A percentile compares a stretch with the other conserved stretches of the same genome.
These are phyloP conservation scores for Colletotrichum scovillei DNA, from an alignment of 2,329 filamentous ascomycete species.

Conservation along the genomic window DNA sequence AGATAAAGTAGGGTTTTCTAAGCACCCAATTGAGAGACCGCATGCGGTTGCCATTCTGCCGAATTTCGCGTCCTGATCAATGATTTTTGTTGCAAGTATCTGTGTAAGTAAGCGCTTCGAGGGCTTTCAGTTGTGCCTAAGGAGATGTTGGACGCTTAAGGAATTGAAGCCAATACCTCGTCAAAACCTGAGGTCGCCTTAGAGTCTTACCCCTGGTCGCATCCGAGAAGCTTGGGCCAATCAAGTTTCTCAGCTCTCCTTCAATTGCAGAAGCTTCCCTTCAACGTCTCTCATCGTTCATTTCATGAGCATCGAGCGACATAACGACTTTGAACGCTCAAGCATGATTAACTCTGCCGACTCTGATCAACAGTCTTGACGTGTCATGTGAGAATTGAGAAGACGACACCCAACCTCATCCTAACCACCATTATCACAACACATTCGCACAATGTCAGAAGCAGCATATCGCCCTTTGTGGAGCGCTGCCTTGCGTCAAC, in stretches of 20 bases:
- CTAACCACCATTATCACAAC: neutral
- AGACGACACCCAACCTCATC: neutral
- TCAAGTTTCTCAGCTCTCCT: neutral
- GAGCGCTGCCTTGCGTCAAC: neutral
- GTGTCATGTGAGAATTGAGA: neutral
- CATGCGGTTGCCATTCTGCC: neutral
- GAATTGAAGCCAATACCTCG: neutral
- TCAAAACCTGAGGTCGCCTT: neutral
- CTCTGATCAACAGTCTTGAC: neutral
- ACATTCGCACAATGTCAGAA: conserved; percentile 4
- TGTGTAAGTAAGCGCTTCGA: neutral
- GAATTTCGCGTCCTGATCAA: neutral
- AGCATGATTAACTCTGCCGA: too few relatives aligned
- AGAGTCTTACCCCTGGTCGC: neutral
- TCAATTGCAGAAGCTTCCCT: conserved; percentile 29
- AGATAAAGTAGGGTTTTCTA: neutral
- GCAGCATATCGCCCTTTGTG: conserved; percentile 2
- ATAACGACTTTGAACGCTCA: neutral
- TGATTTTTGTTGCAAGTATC: neutral
- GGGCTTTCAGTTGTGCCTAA: neutral
- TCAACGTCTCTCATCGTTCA: neutral
- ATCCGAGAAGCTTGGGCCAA: conserved; percentile 26
- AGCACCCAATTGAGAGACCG: conserved; percentile 14
- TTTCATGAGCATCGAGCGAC: neutral
- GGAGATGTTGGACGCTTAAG: neutral